phyloP scores from a whole-genome alignment of 208 protist genomes.

The Trypanosoma cruzi region DNA sequence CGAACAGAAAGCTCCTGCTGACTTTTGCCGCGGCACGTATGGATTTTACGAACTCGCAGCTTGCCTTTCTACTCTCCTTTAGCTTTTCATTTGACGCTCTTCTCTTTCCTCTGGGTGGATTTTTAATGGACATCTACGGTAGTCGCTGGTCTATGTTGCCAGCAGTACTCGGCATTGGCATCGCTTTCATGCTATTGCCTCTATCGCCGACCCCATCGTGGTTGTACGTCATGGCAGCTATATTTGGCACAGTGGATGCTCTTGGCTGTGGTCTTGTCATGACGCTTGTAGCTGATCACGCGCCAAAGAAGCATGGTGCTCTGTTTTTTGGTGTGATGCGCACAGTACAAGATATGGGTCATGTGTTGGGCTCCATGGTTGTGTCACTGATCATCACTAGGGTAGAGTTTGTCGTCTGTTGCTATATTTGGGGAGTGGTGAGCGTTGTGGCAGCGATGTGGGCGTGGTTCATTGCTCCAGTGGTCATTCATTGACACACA shows the following conservation, averaged over 20 bases:
- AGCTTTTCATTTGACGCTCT: constrained; percentile 55
- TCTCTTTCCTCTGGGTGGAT: constrained; percentile 80
- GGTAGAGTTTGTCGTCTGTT: constrained; percentile 41
- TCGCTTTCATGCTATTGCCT: constrained; percentile 60
- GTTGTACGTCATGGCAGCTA: constrained; percentile 47
- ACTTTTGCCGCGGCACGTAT: constrained; percentile 66
- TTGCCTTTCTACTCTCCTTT: constrained; percentile 74
- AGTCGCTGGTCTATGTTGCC: constrained; percentile 66
- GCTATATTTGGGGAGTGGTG: constrained; percentile 44
- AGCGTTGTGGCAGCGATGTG: constrained; percentile 53
- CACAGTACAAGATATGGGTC: constrained; percentile 76
- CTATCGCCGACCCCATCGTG: constrained; percentile 35
- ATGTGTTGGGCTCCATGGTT: constrained; percentile 54
- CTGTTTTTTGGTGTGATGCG: constrained; percentile 89
- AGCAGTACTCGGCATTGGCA: constrained; percentile 47
- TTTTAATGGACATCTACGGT: constrained; percentile 70
- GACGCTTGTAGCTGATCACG: constrained; percentile 75
- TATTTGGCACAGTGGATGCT: constrained; percentile 71
- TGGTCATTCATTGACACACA: neutral
- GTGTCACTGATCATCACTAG: constrained; percentile 42
- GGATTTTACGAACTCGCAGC: constrained; percentile 56
- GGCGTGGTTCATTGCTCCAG: constrained; percentile 48
- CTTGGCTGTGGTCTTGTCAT: constrained; percentile 85
- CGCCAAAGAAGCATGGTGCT: constrained; percentile 49
- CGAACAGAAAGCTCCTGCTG: constrained; percentile 84